Percentiles rank a stretch among this genome's conserved stretches.
phyloP scores from a whole-genome alignment of 1,284 basidiomycete species.

The Clitocybe nebularis region DNA sequence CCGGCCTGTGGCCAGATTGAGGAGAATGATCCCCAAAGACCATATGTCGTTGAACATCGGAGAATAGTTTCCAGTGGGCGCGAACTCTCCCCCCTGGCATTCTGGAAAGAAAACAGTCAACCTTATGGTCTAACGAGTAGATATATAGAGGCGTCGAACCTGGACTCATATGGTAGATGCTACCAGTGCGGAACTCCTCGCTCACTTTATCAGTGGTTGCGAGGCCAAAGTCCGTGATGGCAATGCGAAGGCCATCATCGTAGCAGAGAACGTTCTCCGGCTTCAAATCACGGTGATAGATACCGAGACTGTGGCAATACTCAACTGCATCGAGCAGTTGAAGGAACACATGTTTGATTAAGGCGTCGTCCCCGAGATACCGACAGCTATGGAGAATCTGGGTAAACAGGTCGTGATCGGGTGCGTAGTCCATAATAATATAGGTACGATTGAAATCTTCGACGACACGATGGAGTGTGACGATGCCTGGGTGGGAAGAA shows the following conservation, averaged over 20 bases:
- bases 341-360: conserved; percentile 86
- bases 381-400: conserved; percentile 75
- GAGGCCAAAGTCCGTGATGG: conserved; percentile 95
- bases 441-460: conserved; percentile 69
- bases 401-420: conserved; percentile 90
- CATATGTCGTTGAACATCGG: conserved; percentile 93
- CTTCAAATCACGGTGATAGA: conserved; percentile 97
- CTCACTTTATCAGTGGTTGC: conserved; percentile 89
- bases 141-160: conserved; percentile 45
- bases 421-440: conserved; percentile 74
- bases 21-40: conserved; percentile 94
- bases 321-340: conserved; percentile 94
- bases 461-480: conserved; percentile 86
- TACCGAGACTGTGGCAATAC: conserved; percentile 82
- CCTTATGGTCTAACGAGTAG: conserved; percentile 10
- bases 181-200: conserved; percentile 93
- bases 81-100: conserved; percentile 86
- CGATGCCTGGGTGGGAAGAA: conserved; percentile 82
- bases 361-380: conserved; percentile 73
- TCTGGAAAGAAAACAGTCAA: conserved; percentile 43
- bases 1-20: conserved; percentile 92
- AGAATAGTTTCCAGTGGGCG: conserved; percentile 70
- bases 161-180: conserved; percentile 95
- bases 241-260: conserved; percentile 75
- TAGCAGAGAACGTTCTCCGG: conserved; percentile 96